Evolutionary conservation across 805 yeast genomes (phyloP), one percentile per base, ranked within the genome.

Genomic region (Grigorovia jiainica): DNA sequence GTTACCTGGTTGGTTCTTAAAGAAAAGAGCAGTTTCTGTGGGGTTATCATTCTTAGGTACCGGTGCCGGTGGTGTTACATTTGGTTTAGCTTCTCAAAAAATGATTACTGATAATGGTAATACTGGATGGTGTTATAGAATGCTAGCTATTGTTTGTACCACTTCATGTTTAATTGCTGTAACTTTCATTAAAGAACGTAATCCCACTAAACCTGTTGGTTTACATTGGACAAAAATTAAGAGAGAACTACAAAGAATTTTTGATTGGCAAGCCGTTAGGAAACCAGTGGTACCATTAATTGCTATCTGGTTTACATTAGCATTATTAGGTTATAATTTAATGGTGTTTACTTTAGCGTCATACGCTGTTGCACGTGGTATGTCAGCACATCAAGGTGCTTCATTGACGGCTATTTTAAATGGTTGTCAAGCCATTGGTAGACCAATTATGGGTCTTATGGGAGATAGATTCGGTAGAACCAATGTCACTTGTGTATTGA

Each of bases 1-100:
- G 10, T 51, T 82, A 20, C 87, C 87, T 0, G 84, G 77, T 42
- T 82, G 84, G 82, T 83, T 83, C 55, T 59, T 74, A 36, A 78
- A 74, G 47, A 78, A 64, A 44, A 67, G 89, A 49, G 79, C 79
- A 3, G 57, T 71, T 11, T 76, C 78, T 2, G 63, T 68, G 51
- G 79, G 79, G 3, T 53, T 72, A 20, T 65, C 72, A 2, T 61
- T 70, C 20, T 51, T 68, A 17, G 80, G 79, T 8, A 66, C 76
- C 3, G 79, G 79, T 32, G 48, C 72, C 1, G 76, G 79, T 24
- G 80, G 79, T 44, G 64, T 72, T 8, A 52, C 63, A 0, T 67
- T 64, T 42, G 60, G 74, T 7, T 51, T 72, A 38, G 60, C 72
- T 0, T 60, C 63, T 9, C 65, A 71, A 41, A 64, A 65, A 13